Conservation (phyloP, 2,329 filamentous ascomycete genomes). For the Arthrobotrys entomopaga region DNA sequence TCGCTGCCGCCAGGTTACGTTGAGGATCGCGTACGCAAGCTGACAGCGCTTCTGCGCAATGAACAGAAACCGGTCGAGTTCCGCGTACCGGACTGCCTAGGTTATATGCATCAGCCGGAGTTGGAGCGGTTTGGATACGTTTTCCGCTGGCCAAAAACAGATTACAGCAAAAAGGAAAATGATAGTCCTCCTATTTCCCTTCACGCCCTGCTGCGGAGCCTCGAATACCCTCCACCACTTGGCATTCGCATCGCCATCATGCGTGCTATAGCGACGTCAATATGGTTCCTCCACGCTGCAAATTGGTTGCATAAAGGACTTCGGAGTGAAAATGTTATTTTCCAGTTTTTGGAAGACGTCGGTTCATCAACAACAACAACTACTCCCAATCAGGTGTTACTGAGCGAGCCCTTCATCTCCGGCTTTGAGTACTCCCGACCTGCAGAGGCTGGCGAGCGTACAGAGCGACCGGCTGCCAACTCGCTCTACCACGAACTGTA, state of each 20-base stretch:
- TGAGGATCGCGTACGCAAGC: slow-evolving; percentile 21
- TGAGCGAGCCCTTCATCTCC: slow-evolving; percentile 64
- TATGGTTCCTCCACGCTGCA: slow-evolving; percentile 69
- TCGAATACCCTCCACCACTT: slow-evolving; percentile 58
- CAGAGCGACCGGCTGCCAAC: slow-evolving; percentile 65
- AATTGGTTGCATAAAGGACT: slow-evolving; percentile 72
- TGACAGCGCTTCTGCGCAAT: slow-evolving; percentile 17
- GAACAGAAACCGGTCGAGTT: slow-evolving; percentile 25
- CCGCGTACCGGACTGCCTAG: slow-evolving; percentile 21
- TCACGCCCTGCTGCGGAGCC: slow-evolving; percentile 10
- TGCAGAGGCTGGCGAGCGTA: slow-evolving; percentile 66
- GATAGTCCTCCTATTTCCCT: slow-evolving; percentile 13
- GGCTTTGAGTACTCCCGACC: slow-evolving; percentile 70
- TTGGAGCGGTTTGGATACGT: slow-evolving; percentile 23
- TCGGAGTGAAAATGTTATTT: slow-evolving; percentile 67
- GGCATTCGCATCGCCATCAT: slow-evolving; percentile 68
- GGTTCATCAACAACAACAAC: slow-evolving; percentile 12
- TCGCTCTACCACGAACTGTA: slow-evolving; percentile 65
- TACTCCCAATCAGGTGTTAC: slow-evolving; percentile 55
- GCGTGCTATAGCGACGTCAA: slow-evolving; percentile 66
- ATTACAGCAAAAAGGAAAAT: neutral
- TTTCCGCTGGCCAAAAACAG: slow-evolving; percentile 19
- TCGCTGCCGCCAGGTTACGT: slow-evolving; percentile 16
- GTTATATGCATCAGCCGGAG: slow-evolving; percentile 25
- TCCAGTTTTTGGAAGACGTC: slow-evolving; percentile 58